A percentile compares a stretch with the other conserved stretches of the same genome.
Evolutionary conservation across 1,139 yeast species (phyloP).

Genomic region (Scheffersomyces illinoinensis): DNA sequence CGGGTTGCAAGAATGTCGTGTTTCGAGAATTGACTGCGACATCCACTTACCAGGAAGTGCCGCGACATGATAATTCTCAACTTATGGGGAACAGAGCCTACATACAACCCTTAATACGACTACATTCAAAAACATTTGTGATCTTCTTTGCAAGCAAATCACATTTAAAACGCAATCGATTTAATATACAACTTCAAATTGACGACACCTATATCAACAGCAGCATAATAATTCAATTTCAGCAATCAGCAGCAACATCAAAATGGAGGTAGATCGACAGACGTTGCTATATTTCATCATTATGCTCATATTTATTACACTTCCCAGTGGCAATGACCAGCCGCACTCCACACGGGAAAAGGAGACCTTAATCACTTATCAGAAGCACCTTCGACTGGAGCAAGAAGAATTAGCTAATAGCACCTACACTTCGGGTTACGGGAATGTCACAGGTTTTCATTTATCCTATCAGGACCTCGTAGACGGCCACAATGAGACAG

Average conservation of each 20-base stretch:
- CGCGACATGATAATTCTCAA: background rate
- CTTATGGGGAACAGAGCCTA: background rate
- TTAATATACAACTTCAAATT: no score
- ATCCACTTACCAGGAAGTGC: no score
- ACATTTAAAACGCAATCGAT: background rate
- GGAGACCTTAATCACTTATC: constrained; percentile 27
- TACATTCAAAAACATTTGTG: background rate
- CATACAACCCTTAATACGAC: background rate
- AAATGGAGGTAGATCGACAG: constrained; percentile 38
- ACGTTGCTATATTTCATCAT: constrained; percentile 38
- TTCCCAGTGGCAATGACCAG: constrained; percentile 32
- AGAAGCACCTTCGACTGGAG: constrained; percentile 32
- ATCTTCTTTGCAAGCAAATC: background rate
- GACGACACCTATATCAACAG: background rate
- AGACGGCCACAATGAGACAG: constrained; percentile 40
- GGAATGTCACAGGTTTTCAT: constrained; percentile 72
- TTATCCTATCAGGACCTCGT: constrained; percentile 60
- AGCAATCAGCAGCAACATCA: background rate
- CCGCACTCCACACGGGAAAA: constrained; percentile 31
- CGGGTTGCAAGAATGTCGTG: background rate
- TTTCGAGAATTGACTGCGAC: background rate
- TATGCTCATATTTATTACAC: constrained; percentile 36
- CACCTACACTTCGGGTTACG: constrained; percentile 56
- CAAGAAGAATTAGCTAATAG: constrained; percentile 37
- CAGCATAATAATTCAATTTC: background rate